Evolutionary conservation across 2,329 filamentous ascomycete genomes (phyloP).

Genomic region (Coleophoma eucalyptorum): DNA sequence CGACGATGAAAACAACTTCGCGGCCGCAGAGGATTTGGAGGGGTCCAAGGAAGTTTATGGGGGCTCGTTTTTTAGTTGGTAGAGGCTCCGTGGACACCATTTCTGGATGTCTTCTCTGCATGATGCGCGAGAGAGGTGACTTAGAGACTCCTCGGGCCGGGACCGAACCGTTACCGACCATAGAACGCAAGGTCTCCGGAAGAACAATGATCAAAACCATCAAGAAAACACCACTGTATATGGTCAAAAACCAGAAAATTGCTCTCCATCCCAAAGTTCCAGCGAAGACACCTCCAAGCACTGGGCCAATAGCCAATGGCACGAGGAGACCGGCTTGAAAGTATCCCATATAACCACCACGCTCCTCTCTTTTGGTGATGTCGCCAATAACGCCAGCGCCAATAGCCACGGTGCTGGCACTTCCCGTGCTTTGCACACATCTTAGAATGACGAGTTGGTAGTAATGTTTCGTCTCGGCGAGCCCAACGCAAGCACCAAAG

Average conservation of each 20-base stretch:
- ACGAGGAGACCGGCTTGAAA: slow-evolving; percentile 30
- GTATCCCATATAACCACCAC: slow-evolving; percentile 62
- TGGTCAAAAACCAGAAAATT: slow-evolving; percentile 48
- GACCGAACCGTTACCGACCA: slow-evolving; percentile 16
- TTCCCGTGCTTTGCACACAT: slow-evolving; percentile 53
- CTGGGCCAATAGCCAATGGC: slow-evolving; percentile 40
- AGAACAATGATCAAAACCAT: slow-evolving; percentile 26
- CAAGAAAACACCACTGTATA: slow-evolving; percentile 29
- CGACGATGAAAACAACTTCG: slow-evolving; percentile 17
- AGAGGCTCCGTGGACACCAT: too few relatives aligned
- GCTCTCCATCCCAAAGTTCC: slow-evolving; percentile 40
- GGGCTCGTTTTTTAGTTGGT: too few relatives aligned
- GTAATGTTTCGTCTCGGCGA: slow-evolving; percentile 38
- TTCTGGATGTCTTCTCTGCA: too few relatives aligned
- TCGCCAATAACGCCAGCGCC: slow-evolving; percentile 59
- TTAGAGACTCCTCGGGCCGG: too few relatives aligned
- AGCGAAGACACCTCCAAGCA: slow-evolving; percentile 42
- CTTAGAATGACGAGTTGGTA: slow-evolving; percentile 44
- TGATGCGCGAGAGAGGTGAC: too few relatives aligned
- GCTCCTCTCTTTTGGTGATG: slow-evolving; percentile 55
- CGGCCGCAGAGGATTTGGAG: slow-evolving; percentile 18
- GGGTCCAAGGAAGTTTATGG: slow-evolving; percentile 3
- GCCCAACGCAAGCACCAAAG: slow-evolving; percentile 37
- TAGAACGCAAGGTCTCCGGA: slow-evolving; percentile 18
- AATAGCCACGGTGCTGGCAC: slow-evolving; percentile 54